phyloP scores from a whole-genome alignment of 805 yeast species.

The Monosporozyma aerobia region DNA sequence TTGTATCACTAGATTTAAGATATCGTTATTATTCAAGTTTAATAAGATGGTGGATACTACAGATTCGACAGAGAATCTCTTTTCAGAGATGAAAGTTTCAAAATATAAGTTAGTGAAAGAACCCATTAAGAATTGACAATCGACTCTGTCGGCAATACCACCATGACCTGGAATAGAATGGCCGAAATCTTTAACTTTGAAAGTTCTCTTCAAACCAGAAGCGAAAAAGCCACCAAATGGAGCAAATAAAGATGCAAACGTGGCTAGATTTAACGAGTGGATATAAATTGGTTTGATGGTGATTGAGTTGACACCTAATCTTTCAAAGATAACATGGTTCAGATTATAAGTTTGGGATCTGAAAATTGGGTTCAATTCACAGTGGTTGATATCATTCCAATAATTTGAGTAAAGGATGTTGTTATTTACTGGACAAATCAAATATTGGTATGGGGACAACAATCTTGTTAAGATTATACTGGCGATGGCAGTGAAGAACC shows the following conservation, averaged over 20 bases:
- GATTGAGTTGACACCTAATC: conserved; percentile 39
- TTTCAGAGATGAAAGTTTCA: conserved; percentile 79
- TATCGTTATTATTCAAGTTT: conserved; percentile 57
- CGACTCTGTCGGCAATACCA: conserved; percentile 94
- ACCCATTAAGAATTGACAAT: conserved; percentile 97
- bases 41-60: conserved; percentile 68
- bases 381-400: conserved; percentile 46
- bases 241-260: conserved; percentile 93
- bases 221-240: conserved; percentile 99
- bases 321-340: conserved; percentile 55
- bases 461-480: conserved; percentile 58
- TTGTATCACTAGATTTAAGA: conserved; percentile 50
- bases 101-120: conserved; percentile 86
- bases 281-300: conserved; percentile 79
- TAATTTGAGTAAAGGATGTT: not conserved
- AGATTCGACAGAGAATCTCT: conserved; percentile 62
- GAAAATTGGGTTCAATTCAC: conserved; percentile 87
- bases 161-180: conserved; percentile 99
- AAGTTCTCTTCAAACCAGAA: conserved; percentile 92
- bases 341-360: conserved; percentile 67
- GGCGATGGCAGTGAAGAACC: conserved; percentile 82
- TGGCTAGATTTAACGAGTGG: conserved; percentile 78
- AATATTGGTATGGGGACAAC: conserved; percentile 56
- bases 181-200: conserved; percentile 94
- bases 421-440: conserved; percentile 71